Evolutionary conservation across 345 rosid genomes (phyloP).

Genomic region (Salix suchowensis): DNA sequence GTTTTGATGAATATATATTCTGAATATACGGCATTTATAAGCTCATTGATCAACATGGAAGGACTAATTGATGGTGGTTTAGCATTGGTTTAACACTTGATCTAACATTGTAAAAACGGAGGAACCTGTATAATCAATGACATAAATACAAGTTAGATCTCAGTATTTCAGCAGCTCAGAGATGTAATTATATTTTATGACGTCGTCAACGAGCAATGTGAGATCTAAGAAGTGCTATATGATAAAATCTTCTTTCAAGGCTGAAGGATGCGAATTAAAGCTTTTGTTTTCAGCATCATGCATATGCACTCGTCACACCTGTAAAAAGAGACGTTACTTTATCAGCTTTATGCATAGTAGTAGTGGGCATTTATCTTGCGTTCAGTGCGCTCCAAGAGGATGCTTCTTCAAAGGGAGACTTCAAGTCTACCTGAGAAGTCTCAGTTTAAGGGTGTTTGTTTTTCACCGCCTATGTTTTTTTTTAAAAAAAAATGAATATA

Average conservation of each 20-base stretch:
- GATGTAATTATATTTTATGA: not conserved
- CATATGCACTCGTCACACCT: no score
- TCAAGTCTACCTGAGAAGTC: no score
- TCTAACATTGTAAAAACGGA: not conserved
- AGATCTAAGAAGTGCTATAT: no score
- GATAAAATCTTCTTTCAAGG: not conserved
- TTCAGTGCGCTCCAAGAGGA: no score
- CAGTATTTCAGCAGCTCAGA: not conserved
- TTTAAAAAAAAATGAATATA: no score
- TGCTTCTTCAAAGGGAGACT: no score
- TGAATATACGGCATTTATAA: not conserved
- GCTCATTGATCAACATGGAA: slow-evolving; percentile 1
- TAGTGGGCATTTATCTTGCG: no score
- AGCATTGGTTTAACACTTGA: not conserved
- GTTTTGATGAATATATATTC: slow-evolving; percentile 6
- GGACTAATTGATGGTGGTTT: not conserved
- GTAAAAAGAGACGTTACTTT: no score
- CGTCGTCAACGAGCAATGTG: not conserved
- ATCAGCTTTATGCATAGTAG: no score
- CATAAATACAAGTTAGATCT: not conserved
- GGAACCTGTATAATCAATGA: slow-evolving; percentile 1
- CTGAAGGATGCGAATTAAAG: not conserved
- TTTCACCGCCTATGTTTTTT: no score
- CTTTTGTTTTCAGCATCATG: no score
- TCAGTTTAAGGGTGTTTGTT: no score